These are phyloP conservation scores for Tulasnella sp. DNA, from an alignment of 768 basidiomycete species.

Conservation along the genomic window DNA sequence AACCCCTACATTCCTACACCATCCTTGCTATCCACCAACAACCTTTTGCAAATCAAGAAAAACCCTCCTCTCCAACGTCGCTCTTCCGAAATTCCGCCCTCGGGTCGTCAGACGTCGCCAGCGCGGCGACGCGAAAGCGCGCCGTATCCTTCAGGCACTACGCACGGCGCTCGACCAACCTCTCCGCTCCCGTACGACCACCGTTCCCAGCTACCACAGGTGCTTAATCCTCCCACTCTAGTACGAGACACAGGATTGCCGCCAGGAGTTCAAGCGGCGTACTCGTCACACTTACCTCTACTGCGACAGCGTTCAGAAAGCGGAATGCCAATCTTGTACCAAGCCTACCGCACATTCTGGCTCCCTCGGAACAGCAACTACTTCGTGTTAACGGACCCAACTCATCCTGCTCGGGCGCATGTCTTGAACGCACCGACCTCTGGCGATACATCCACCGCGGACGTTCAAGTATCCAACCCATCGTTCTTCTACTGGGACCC, in stretches of 20 bases:
- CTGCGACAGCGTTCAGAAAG: slow-evolving; percentile 8
- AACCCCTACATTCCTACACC: background rate
- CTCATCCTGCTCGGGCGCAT: background rate
- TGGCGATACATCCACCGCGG: background rate
- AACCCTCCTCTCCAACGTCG: background rate
- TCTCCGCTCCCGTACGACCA: background rate
- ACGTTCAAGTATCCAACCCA: slow-evolving; percentile 9
- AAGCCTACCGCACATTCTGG: slow-evolving; percentile 21
- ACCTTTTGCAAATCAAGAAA: background rate
- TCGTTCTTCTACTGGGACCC: slow-evolving; percentile 28
- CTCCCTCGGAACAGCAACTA: slow-evolving; percentile 26
- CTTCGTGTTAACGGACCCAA: slow-evolving; percentile 10
- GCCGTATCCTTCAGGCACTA: background rate
- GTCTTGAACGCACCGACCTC: background rate
- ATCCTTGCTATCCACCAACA: background rate
- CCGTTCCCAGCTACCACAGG: background rate
- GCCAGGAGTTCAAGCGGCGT: background rate
- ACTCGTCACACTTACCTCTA: slow-evolving; percentile 4
- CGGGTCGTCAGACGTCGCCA: background rate
- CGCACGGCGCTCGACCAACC: background rate
- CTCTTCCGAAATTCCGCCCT: background rate
- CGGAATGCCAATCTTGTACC: slow-evolving; percentile 18
- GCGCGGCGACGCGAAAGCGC: background rate
- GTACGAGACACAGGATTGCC: background rate
- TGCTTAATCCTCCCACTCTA: background rate